Evolutionary conservation across 2,329 filamentous ascomycete genomes (phyloP).

Genomic region (Aureobasidium sp.): DNA sequence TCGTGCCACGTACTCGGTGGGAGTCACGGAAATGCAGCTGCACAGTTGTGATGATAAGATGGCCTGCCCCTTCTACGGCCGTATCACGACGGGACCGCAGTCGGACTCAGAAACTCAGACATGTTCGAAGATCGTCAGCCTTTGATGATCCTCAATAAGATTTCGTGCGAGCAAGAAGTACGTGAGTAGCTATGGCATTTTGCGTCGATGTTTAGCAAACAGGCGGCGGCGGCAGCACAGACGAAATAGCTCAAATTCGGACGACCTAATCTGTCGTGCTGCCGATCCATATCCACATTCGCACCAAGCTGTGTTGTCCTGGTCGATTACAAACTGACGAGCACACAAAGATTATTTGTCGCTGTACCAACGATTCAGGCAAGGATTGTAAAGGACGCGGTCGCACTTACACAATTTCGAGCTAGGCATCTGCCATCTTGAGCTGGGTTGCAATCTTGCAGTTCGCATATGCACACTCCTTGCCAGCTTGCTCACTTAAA

Average conservation of each 20-base stretch:
- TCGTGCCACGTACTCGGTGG: background rate
- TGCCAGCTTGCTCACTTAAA: background rate
- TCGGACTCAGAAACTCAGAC: background rate
- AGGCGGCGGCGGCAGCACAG: background rate
- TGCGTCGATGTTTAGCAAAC: background rate
- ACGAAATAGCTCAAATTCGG: background rate
- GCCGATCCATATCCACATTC: conserved; percentile 1
- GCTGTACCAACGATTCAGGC: background rate
- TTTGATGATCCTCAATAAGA: background rate
- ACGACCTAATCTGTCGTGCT: conserved; percentile 5
- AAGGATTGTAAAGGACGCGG: background rate
- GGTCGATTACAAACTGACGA: background rate
- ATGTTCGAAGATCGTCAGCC: background rate
- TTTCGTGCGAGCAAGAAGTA: background rate
- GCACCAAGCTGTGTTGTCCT: background rate
- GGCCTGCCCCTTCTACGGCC: background rate
- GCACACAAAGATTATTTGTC: background rate
- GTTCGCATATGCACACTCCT: conserved; percentile 3
- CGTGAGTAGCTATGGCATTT: background rate
- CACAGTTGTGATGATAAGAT: background rate
- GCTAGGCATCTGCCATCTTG: background rate
- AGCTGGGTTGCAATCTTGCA: background rate
- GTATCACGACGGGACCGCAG: background rate
- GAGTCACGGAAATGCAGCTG: background rate
- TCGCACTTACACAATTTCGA: background rate